Conservation (phyloP, 257 asterid species). For the Nicotiana knightiana region DNA sequence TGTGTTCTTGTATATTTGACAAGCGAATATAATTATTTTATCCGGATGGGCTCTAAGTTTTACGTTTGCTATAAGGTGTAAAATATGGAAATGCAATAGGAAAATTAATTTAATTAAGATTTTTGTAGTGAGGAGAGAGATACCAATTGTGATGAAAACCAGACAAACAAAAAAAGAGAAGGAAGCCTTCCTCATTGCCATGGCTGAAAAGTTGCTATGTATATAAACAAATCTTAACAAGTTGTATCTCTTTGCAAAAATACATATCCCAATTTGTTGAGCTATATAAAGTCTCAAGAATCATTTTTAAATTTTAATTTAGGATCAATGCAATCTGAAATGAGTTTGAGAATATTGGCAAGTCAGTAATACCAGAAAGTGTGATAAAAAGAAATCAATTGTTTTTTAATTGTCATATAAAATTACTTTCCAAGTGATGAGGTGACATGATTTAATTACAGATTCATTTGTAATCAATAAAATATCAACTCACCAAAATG, state of each 20-base stretch:
- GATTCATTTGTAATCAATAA: not conserved
- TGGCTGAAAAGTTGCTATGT: not conserved
- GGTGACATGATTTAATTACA: not conserved
- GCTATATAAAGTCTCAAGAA: not conserved
- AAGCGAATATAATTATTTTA: rapidly evolving
- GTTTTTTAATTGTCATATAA: not conserved
- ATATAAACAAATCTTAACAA: not conserved
- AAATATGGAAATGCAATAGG: too few species aligned
- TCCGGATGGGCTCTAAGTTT: too few species aligned
- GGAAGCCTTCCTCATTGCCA: not conserved
- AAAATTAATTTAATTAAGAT: too few species aligned
- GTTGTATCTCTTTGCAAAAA: not conserved
- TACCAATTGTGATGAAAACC: not conserved
- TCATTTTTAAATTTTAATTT: not conserved
- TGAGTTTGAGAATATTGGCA: not conserved
- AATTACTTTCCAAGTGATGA: not conserved
- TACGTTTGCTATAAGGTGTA: too few species aligned
- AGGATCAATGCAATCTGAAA: not conserved
- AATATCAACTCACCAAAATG: not conserved
- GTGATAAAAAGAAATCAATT: not conserved
- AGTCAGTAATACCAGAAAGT: not conserved
- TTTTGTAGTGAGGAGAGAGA: not conserved
- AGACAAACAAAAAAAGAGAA: not conserved
- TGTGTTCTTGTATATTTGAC: too few species aligned
- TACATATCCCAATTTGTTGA: not conserved